A percentile compares a stretch with the other conserved stretches of the same genome.
Evolutionary conservation across 305 asterid genomes (phyloP).

Genomic region (Withania somnifera): DNA sequence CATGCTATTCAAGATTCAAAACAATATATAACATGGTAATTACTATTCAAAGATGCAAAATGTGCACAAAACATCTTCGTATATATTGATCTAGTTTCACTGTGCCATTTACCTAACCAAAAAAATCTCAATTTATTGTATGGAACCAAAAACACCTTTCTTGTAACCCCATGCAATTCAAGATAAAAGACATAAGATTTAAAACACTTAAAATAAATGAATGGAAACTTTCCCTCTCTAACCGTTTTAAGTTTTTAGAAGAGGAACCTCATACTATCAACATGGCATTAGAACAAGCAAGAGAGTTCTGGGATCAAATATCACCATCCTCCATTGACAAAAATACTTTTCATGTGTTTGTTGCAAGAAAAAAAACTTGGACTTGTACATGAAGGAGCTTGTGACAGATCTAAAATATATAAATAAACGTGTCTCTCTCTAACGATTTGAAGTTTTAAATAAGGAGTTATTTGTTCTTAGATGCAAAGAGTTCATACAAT

Average conservation of each 20-base stretch:
- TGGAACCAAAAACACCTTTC: neutral
- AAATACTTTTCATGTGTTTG: neutral
- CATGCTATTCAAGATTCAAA: conserved; percentile 2
- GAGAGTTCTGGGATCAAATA: neutral
- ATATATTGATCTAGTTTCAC: neutral
- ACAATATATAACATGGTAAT: neutral
- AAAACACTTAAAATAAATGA: neutral
- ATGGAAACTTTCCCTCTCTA: neutral
- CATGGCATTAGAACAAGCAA: neutral
- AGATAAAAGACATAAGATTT: neutral
- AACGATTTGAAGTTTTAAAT: neutral
- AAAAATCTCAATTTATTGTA: neutral
- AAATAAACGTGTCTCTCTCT: neutral
- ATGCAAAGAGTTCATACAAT: neutral
- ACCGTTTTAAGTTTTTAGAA: neutral
- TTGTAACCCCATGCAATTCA: neutral
- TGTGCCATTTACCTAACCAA: neutral
- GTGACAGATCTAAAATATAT: neutral
- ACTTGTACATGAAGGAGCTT: neutral
- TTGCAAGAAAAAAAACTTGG: neutral
- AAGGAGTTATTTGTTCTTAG: neutral
- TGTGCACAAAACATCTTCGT: neutral
- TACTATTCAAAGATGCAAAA: neutral
- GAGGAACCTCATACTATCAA: neutral
- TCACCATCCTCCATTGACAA: neutral